These are phyloP conservation scores for Lachnellula cervina DNA, from an alignment of 2,329 filamentous ascomycete species.

Conservation along the genomic window DNA sequence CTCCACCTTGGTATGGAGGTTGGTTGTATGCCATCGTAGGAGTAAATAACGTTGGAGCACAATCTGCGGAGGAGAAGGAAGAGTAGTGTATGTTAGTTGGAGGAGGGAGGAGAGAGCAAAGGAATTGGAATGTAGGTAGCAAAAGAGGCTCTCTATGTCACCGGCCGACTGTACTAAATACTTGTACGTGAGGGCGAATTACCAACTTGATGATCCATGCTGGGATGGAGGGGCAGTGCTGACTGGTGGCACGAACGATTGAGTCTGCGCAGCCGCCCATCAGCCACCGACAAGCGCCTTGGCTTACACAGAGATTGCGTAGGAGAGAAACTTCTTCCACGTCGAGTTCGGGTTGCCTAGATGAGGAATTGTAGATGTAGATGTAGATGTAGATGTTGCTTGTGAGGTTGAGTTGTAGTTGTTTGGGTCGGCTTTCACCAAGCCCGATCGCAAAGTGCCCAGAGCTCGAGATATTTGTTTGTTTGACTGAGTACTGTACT, in stretches of 20 bases:
- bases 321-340: background rate
- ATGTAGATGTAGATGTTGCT: background rate
- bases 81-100: background rate
- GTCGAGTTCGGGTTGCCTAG: too few relatives aligned
- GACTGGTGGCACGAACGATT: background rate
- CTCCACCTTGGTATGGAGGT: constrained; percentile 5
- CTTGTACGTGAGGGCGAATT: constrained; percentile 2
- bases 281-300: constrained; percentile 9
- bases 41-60: background rate
- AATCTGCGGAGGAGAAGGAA: constrained; percentile 7
- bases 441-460: background rate
- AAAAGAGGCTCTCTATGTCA: background rate
- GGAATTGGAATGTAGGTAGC: background rate
- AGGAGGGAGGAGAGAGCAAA: background rate
- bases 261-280: background rate
- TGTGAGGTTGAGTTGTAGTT: background rate
- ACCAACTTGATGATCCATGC: background rate
- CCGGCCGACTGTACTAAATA: background rate
- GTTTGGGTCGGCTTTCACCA: background rate
- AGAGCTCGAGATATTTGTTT: background rate
- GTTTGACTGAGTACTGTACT: too few relatives aligned
- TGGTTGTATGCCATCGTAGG: constrained; percentile 20
- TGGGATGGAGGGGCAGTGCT: constrained; percentile 9
- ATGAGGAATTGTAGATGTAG: too few relatives aligned
- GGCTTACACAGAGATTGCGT: background rate